Base-by-base conservation (phyloP, 202 grass and related monocot genomes). In the Zizania palustris region DNA sequence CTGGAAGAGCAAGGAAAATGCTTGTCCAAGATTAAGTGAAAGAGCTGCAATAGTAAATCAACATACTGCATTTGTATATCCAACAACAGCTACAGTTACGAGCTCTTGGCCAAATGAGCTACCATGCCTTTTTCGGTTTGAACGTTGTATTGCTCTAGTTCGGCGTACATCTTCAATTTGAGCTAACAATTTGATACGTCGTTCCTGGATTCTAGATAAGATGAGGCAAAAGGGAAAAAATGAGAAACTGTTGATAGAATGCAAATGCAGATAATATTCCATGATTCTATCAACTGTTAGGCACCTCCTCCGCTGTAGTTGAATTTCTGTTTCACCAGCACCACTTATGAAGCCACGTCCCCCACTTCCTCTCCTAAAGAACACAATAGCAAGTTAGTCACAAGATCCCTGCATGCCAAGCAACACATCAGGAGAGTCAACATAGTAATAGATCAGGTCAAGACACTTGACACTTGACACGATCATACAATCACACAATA, bases 291-390 rank as follows among this genome's bases (percentile, higher is more conserved):
- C 50, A 67, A 84, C n/a, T 81, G 63, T 82, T 71, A 62, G 45
- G 55, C 72, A 94, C 95, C 95, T 98, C 69, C 91, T 93, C 49
- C 89, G 95, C 79, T 94, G 95, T 75, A 98, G 89, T 59, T 98
- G 95, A 76, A 98, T 89, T 85, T 98, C 95, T 55, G 91, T 94
- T 90, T 98, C 95, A 86, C 95, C 95, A 78, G 91, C 95, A 87
- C 95, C 95, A 83, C 95, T 90, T 61, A 94, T 88, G 63, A 79
- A 98, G 53, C 91, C 95, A 79, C 67, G 85, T 12, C 95, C 95
- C 46, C 95, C 95, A 88, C 91, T 92, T 74, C 85, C 89, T 88
- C 89, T 92, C 91, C 95, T 98, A 63, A 69, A 88, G 50, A 66
- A 82, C 28, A 80, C 28, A 77, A 78, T 20, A 73, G 44, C 42